Evolutionary conservation across 1,284 basidiomycete species (phyloP).

Genomic region (Sphagnurus paluster): DNA sequence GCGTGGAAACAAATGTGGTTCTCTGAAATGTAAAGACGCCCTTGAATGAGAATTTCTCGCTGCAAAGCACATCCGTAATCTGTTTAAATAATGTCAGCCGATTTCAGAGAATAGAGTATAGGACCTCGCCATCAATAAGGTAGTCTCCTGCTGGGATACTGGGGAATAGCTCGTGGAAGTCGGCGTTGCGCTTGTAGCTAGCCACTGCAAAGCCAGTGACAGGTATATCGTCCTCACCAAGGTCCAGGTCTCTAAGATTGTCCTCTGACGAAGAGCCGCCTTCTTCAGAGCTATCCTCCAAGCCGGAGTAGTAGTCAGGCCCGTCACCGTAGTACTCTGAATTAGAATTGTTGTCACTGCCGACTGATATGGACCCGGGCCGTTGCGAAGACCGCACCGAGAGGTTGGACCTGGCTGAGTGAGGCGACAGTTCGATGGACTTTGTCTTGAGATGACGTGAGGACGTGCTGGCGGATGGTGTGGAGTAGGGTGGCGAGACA

Average conservation of each 20-base stretch:
- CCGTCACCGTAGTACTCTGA: constrained; percentile 35
- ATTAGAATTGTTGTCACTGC: constrained; percentile 33
- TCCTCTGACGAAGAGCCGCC: constrained; percentile 27
- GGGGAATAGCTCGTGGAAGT: constrained; percentile 93
- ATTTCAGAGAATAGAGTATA: constrained; percentile 3
- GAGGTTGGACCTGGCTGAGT: constrained; percentile 27
- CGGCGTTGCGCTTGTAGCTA: constrained; percentile 90
- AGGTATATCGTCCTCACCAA: constrained; percentile 71
- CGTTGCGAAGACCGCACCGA: constrained; percentile 13
- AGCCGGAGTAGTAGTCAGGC: constrained; percentile 45
- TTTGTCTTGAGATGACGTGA: constrained; percentile 26
- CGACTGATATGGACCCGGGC: constrained; percentile 26
- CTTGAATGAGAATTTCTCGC: constrained; percentile 96
- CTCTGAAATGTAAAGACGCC: constrained; percentile 95
- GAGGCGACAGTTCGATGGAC: constrained; percentile 32
- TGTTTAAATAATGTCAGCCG: constrained; percentile 30
- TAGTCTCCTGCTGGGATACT: constrained; percentile 94
- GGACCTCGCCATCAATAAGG: constrained; percentile 85
- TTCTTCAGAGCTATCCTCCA: constrained; percentile 34
- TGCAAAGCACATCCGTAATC: constrained; percentile 98
- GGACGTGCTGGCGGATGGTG: constrained; percentile 24
- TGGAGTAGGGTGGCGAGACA: constrained; percentile 28
- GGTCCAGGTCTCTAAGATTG: constrained; percentile 45
- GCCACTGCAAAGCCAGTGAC: constrained; percentile 96
- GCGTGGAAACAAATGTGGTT: constrained; percentile 99